Percentiles rank a stretch among this genome's conserved stretches.
These are phyloP conservation scores for Pseudocercospora macadamiae DNA, from an alignment of 2,329 filamentous ascomycete genomes.

Conservation along the genomic window DNA sequence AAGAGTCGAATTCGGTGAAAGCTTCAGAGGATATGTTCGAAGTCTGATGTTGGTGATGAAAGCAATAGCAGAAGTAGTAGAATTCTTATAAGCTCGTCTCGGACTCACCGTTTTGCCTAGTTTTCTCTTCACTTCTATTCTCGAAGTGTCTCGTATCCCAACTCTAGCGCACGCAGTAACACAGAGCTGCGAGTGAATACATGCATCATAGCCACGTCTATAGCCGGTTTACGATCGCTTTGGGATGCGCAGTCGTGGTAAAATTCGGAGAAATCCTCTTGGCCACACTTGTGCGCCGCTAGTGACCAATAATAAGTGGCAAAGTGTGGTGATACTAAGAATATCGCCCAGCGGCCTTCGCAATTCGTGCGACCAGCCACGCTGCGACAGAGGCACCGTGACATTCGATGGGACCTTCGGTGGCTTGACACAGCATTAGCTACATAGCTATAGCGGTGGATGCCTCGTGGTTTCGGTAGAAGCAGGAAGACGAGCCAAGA, in stretches of 20 bases:
- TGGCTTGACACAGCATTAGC: slow-evolving; percentile 1
- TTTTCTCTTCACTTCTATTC: slow-evolving; percentile 1
- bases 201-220: slow-evolving; percentile 1
- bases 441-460: not conserved
- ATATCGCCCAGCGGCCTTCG: slow-evolving; percentile 1
- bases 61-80: not conserved
- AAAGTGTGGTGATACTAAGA: not conserved
- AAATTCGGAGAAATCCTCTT: slow-evolving; percentile 1
- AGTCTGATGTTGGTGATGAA: not conserved
- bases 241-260: slow-evolving; percentile 1
- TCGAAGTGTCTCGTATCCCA: not conserved
- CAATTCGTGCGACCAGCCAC: not conserved
- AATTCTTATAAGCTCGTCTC: not conserved
- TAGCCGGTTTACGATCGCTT: not conserved
- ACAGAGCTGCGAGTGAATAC: not conserved
- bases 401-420: not conserved
- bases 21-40: not conserved
- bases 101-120: not conserved
- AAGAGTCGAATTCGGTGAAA: not conserved
- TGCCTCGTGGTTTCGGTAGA: not conserved
- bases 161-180: not conserved
- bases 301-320: slow-evolving; percentile 1
- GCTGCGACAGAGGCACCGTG: slow-evolving; percentile 1
- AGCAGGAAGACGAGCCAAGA: not conserved
- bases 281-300: not conserved